Conservation (phyloP, 495 filamentous ascomycete genomes). For the Entonaema liquescens region DNA sequence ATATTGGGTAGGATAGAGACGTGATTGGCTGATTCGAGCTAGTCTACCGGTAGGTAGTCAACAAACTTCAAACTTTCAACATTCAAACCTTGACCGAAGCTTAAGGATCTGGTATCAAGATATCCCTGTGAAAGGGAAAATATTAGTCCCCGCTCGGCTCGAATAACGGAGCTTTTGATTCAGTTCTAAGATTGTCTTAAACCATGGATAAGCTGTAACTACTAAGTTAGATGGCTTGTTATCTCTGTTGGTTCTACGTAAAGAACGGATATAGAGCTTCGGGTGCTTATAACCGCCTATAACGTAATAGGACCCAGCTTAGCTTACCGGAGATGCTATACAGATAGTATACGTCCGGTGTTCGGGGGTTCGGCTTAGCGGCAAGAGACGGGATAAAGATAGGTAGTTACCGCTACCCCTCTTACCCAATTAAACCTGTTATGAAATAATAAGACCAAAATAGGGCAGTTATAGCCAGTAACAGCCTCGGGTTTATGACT, state of each 20-base stretch:
- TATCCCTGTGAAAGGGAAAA: neutral
- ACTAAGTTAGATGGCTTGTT: neutral
- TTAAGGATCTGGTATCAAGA: neutral
- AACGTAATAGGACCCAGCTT: slow-evolving; percentile 27
- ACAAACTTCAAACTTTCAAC: neutral
- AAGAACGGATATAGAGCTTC: slow-evolving; percentile 5
- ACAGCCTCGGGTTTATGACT: slow-evolving; percentile 16
- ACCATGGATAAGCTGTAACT: neutral
- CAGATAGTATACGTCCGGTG: slow-evolving; percentile 15
- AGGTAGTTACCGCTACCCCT: slow-evolving; percentile 18
- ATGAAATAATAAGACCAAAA: slow-evolving; percentile 1
- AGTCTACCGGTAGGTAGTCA: slow-evolving; percentile 15
- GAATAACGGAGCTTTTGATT: neutral
- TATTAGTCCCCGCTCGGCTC: neutral
- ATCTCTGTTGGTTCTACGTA: neutral
- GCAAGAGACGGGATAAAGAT: slow-evolving; percentile 13
- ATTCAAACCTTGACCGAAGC: neutral
- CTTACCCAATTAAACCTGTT: slow-evolving; percentile 25
- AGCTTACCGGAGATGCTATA: slow-evolving; percentile 19
- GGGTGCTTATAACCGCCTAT: slow-evolving; percentile 12
- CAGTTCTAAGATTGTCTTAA: neutral
- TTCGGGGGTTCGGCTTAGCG: slow-evolving; percentile 39
- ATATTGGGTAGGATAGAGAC: slow-evolving; percentile 33
- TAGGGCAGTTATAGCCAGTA: neutral
- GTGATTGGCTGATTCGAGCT: slow-evolving; percentile 13